phyloP scores from a whole-genome alignment of 148 eudicot species.

The Simmondsia chinensis region DNA sequence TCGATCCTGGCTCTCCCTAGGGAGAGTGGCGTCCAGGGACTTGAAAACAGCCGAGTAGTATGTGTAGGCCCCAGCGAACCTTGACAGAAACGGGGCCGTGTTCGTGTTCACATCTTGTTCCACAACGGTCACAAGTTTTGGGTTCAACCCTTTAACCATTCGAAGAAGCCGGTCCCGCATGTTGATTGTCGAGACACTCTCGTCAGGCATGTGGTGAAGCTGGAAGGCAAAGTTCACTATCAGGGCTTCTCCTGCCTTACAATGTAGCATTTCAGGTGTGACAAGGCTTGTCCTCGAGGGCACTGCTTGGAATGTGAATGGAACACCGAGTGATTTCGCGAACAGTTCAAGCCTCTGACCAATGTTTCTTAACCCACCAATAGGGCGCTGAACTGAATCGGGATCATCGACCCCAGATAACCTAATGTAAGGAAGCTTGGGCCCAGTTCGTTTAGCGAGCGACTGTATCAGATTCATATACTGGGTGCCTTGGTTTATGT shows the following conservation, averaged over 20 bases:
- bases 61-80: conserved; percentile 70
- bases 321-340: conserved; percentile 40
- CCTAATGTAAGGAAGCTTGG: conserved; percentile 36
- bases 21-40: conserved; percentile 73
- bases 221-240: conserved; percentile 84
- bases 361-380: conserved; percentile 64
- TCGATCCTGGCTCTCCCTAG: conserved; percentile 74
- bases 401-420: conserved; percentile 89
- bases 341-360: conserved; percentile 52
- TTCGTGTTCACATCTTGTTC: conserved; percentile 96
- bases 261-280: conserved; percentile 36
- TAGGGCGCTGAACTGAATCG: conserved; percentile 66
- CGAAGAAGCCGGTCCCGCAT: conserved; percentile 78
- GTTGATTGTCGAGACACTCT: conserved; percentile 87
- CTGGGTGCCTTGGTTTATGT: conserved; percentile 86
- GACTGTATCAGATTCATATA: conserved; percentile 70
- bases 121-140: conserved; percentile 75
- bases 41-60: conserved; percentile 78
- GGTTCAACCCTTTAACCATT: conserved; percentile 72
- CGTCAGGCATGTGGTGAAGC: conserved; percentile 97
- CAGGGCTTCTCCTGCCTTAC: conserved; percentile 51
- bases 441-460: conserved; percentile 35
- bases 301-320: conserved; percentile 62
- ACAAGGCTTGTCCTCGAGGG: conserved; percentile 44
- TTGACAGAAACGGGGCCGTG: conserved; percentile 67